These are phyloP conservation scores for Sinapis alba DNA, from an alignment of 441 rosid genomes.

Conservation along the genomic window DNA sequence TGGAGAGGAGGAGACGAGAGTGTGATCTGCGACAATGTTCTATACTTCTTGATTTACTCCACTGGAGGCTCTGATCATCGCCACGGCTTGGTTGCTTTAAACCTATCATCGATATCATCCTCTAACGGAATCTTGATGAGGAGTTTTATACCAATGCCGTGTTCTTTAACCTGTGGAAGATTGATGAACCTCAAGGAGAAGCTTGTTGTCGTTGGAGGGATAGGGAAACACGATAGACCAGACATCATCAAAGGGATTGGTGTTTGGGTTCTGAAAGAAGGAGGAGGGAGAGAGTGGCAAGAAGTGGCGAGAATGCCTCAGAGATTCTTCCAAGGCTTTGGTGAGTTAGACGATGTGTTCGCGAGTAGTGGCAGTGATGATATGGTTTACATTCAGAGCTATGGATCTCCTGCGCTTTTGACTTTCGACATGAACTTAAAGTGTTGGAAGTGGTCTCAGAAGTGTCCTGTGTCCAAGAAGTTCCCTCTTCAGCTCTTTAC, in stretches of 20 bases:
- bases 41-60: conserved; percentile 78
- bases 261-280: conserved; percentile 73
- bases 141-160: conserved; percentile 71
- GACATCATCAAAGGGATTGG: conserved; percentile 94
- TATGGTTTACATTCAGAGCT: conserved; percentile 84
- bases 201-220: conserved; percentile 95
- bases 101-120: conserved; percentile 44
- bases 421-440: conserved; percentile 63
- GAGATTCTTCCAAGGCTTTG: conserved; percentile 86
- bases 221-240: conserved; percentile 81
- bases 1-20: conserved; percentile 98
- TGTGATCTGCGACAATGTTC: conserved; percentile 66
- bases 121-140: conserved; percentile 50
- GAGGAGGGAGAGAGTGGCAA: conserved; percentile 63
- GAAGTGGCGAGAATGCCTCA: conserved; percentile 92
- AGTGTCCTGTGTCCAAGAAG: conserved; percentile 82
- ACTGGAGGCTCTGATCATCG: conserved; percentile 68
- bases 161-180: conserved; percentile 87
- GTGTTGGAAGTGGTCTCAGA: conserved; percentile 89
- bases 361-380: conserved; percentile 84
- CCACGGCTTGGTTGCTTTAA: conserved; percentile 64
- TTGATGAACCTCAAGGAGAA: conserved; percentile 83
- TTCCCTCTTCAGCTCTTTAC: conserved; percentile 96
- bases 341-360: conserved; percentile 95
- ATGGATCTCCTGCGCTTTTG: conserved; percentile 80